Percentiles rank a stretch among this genome's conserved stretches.
Conservation (phyloP, 352 stramenopile species). For the Blastocystis hominis region DNA sequence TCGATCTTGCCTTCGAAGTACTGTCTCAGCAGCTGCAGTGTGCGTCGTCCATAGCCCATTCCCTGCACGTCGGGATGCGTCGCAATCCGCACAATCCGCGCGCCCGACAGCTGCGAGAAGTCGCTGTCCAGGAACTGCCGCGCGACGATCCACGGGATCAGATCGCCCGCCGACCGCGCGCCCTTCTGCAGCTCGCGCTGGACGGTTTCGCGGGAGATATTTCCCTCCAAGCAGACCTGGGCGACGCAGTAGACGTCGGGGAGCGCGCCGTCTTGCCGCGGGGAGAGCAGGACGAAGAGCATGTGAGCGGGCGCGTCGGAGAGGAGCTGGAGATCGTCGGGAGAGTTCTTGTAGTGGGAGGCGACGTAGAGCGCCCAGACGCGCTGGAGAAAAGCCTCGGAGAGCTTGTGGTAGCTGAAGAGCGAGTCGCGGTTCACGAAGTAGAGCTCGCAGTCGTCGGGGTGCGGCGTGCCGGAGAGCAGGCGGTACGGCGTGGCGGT, state of each 20-base stretch:
- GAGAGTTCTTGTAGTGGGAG: slow-evolving; percentile 99
- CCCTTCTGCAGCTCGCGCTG: slow-evolving; percentile 83
- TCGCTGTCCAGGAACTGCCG: slow-evolving; percentile 98
- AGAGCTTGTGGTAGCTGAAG: slow-evolving; percentile 97
- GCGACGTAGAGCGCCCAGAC: slow-evolving; percentile 90
- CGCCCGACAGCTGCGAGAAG: slow-evolving; percentile 88
- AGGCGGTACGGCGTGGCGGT: slow-evolving; percentile 74
- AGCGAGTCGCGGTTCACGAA: slow-evolving; percentile 94
- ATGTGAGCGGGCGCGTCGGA: slow-evolving; percentile 92
- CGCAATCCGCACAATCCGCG: slow-evolving; percentile 90
- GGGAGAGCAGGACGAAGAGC: slow-evolving; percentile 91
- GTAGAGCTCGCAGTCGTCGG: slow-evolving; percentile 91
- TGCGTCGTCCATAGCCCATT: slow-evolving; percentile 92
- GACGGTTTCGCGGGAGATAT: slow-evolving; percentile 88
- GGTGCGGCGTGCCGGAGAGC: slow-evolving; percentile 81
- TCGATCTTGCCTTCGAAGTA: slow-evolving; percentile 90
- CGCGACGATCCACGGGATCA: slow-evolving; percentile 96
- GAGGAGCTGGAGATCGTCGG: slow-evolving; percentile 96
- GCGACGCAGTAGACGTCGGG: slow-evolving; percentile 95
- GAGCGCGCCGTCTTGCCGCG: slow-evolving; percentile 78
- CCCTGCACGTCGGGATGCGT: slow-evolving; percentile 87
- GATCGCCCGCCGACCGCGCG: slow-evolving; percentile 87
- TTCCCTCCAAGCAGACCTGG: slow-evolving; percentile 88
- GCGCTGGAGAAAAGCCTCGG: slow-evolving; percentile 80
- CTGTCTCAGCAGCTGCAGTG: slow-evolving; percentile 83